A percentile compares a stretch with the other conserved stretches of the same genome.
Evolutionary conservation across 106 monocot genomes (phyloP).

Genomic region (Narthecium ossifragum): DNA sequence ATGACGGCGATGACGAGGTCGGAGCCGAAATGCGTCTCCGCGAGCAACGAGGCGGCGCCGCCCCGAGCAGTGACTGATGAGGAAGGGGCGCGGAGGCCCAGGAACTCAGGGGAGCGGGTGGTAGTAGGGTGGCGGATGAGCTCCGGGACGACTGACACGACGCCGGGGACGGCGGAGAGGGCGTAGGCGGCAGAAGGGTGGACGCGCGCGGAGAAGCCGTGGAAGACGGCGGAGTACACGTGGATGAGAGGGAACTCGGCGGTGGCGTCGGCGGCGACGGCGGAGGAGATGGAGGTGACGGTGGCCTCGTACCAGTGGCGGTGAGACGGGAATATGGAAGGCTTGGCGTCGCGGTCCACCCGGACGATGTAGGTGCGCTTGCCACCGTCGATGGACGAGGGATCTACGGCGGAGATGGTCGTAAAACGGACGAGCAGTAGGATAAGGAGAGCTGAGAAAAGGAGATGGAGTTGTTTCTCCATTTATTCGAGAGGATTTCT

Average conservation of each 20-base stretch:
- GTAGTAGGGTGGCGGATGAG: no score
- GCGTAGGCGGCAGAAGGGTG: slow-evolving; percentile 49
- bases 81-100: no score
- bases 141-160: slow-evolving; percentile 71
- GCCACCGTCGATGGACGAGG: slow-evolving; percentile 54
- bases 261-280: neutral
- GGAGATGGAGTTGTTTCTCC: slow-evolving; percentile 12
- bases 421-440: slow-evolving; percentile 12
- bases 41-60: no score
- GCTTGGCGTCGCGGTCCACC: slow-evolving; percentile 40
- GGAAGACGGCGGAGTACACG: slow-evolving; percentile 48
- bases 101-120: no score
- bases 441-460: slow-evolving; percentile 35
- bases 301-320: slow-evolving; percentile 35
- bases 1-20: no score
- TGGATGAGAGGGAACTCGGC: slow-evolving; percentile 6
- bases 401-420: slow-evolving; percentile 48
- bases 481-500: neutral
- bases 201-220: slow-evolving; percentile 82
- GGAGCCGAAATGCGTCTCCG: no score
- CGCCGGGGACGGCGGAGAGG: slow-evolving; percentile 50
- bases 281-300: slow-evolving; percentile 42
- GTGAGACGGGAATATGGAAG: slow-evolving; percentile 41
- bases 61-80: no score
- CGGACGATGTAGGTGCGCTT: slow-evolving; percentile 39